Evolutionary conservation across 2,329 filamentous ascomycete species (phyloP), one percentile per base, ranked within the genome.

Genomic region (Diaporthe ilicicola): DNA sequence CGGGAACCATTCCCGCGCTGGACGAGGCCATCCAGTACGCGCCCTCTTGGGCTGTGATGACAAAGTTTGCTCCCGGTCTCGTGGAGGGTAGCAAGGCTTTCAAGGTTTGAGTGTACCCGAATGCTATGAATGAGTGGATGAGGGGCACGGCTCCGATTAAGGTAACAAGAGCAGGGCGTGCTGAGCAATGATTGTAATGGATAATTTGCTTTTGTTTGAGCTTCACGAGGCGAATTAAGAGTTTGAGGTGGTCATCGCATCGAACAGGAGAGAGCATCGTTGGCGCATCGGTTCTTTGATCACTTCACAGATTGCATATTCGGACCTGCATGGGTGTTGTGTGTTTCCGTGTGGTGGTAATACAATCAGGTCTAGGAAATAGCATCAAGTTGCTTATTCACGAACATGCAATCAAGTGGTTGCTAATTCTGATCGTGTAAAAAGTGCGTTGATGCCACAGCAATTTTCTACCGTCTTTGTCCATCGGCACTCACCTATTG

Each of bases 1-100:
- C 82, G 2, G 91, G 89, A 4, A 86, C 86, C 1, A 94, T 98
- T 59, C 95, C 95, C 0, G 95, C 95, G 0, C 88, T 95, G 65
- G 92, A 96, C 75, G 95, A 98, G 81, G 85, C 93, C 61, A 84
- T 88, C 75, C 88, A 91, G 78, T 98, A 91, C 81, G 87, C 91
- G 75, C 96, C 96, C 0, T 83, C 85, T 5, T 99, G 96, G 96
- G 90, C 90, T 8, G 91, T 91, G 12, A 85, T 94, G 34, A 91
- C 90, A 4, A 98, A 97, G 82, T 82, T 89, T 73, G 86, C 86
- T 32, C 92, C 94, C 82, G 95, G 94, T 0, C 82, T 98, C 75
- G 92, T 97, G 37, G 93, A 97, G 79, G 94, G 93, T 27, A 91
- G 86, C 77, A 94, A 92, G 84, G 82, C 82, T 69, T 95, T 93